phyloP scores from a whole-genome alignment of 23 red algal species.

The Gracilaria gracilis region DNA sequence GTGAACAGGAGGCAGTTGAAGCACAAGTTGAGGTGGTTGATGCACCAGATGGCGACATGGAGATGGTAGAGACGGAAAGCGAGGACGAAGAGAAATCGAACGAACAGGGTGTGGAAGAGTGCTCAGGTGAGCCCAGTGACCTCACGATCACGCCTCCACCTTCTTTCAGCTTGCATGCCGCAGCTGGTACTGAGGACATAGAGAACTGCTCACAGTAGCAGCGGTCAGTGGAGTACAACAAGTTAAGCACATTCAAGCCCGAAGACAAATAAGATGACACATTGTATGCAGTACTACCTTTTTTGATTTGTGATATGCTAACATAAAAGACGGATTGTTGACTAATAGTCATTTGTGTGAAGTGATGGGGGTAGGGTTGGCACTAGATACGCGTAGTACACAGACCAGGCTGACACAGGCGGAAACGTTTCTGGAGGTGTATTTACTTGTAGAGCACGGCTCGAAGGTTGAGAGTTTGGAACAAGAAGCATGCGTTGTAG shows the following conservation, averaged over 20 bases:
- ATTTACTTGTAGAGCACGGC: too few relatives aligned
- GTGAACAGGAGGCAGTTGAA: background rate
- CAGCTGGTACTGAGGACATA: background rate
- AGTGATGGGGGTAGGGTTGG: too few relatives aligned
- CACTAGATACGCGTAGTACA: too few relatives aligned
- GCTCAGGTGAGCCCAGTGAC: background rate
- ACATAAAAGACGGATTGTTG: too few relatives aligned
- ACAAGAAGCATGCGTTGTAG: too few relatives aligned
- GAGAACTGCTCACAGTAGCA: background rate
- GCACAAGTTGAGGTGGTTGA: background rate
- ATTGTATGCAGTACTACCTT: too few relatives aligned
- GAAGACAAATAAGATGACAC: too few relatives aligned
- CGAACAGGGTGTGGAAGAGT: background rate
- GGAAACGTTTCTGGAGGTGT: too few relatives aligned
- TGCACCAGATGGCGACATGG: constrained; percentile 1
- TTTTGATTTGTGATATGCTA: too few relatives aligned
- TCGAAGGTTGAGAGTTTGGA: too few relatives aligned
- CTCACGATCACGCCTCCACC: background rate
- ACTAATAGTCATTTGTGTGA: too few relatives aligned
- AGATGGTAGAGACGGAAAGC: background rate
- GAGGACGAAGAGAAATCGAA: background rate
- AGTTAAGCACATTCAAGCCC: background rate
- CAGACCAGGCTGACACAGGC: too few relatives aligned
- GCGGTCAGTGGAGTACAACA: background rate
- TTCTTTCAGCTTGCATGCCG: background rate